Percentiles rank a stretch among this genome's conserved stretches.
Evolutionary conservation across 2,329 filamentous ascomycete genomes (phyloP).

Genomic region (Fusarium devonianum): DNA sequence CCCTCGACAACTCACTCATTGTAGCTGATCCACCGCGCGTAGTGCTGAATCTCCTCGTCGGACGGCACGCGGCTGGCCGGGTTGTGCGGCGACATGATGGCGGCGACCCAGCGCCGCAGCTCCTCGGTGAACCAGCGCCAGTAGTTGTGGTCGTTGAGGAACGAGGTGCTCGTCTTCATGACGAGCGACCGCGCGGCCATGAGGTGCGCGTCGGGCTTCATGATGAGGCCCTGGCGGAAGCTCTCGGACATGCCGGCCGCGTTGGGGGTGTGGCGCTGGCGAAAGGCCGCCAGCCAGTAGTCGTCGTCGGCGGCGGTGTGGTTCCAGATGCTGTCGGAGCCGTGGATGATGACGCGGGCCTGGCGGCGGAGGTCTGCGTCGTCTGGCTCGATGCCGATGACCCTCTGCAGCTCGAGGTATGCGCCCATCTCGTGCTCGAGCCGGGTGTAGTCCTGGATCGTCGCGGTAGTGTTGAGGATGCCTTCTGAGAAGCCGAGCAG

Average conservation of each 20-base stretch:
- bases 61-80: slow-evolving; percentile 33
- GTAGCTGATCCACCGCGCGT: slow-evolving; percentile 40
- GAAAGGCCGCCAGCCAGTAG: slow-evolving; percentile 34
- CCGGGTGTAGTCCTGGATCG: slow-evolving; percentile 34
- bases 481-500: neutral
- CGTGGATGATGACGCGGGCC: slow-evolving; percentile 28
- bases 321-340: slow-evolving; percentile 21
- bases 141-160: slow-evolving; percentile 39
- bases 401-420: slow-evolving; percentile 26
- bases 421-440: slow-evolving; percentile 26
- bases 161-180: slow-evolving; percentile 25
- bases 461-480: slow-evolving; percentile 8
- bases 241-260: slow-evolving; percentile 4
- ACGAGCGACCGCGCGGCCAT: slow-evolving; percentile 19
- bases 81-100: slow-evolving; percentile 39
- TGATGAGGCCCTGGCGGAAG: slow-evolving; percentile 1
- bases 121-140: slow-evolving; percentile 36
- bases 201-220: slow-evolving; percentile 10
- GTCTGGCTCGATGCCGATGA: slow-evolving; percentile 27
- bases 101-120: slow-evolving; percentile 34
- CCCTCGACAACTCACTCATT: slow-evolving; percentile 27
- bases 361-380: slow-evolving; percentile 33
- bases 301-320: slow-evolving; percentile 37
- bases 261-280: slow-evolving; percentile 29
- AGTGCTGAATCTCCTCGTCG: slow-evolving; percentile 40